A percentile compares a stretch with the other conserved stretches of the same genome.
Evolutionary conservation across 2,329 filamentous ascomycete genomes (phyloP).

Genomic region (Beauveria caledonica): DNA sequence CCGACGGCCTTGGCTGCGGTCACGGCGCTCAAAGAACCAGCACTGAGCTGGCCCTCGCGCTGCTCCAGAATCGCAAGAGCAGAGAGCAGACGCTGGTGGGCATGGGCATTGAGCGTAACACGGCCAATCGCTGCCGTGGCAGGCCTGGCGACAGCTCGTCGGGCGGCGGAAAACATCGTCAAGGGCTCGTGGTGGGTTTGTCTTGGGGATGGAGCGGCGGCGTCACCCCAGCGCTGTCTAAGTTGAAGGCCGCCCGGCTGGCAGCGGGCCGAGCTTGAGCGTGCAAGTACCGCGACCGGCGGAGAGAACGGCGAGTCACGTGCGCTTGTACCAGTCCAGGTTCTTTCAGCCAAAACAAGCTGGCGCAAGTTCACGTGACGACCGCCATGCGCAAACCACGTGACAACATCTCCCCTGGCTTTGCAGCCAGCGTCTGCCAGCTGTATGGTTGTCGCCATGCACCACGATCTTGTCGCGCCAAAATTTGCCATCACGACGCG

Average conservation of each 20-base stretch:
- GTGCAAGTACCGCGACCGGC: neutral
- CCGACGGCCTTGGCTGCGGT: slow-evolving; percentile 82
- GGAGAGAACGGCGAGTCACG: slow-evolving; percentile 11
- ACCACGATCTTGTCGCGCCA: slow-evolving; percentile 12
- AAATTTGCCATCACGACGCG: slow-evolving; percentile 16
- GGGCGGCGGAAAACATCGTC: slow-evolving; percentile 25
- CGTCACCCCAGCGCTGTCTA: slow-evolving; percentile 4
- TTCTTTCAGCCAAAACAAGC: neutral
- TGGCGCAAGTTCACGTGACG: neutral
- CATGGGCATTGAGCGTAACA: slow-evolving; percentile 23
- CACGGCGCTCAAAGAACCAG: slow-evolving; percentile 74
- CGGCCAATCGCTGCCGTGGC: slow-evolving; percentile 21
- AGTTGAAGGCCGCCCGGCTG: slow-evolving; percentile 2
- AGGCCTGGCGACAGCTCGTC: slow-evolving; percentile 21
- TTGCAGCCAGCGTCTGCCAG: slow-evolving; percentile 2
- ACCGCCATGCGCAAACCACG: neutral
- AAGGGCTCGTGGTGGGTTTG: slow-evolving; percentile 2
- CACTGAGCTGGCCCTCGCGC: slow-evolving; percentile 77
- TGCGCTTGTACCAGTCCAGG: neutral
- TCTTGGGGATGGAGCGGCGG: neutral
- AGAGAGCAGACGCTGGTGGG: slow-evolving; percentile 55
- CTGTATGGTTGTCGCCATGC: slow-evolving; percentile 8
- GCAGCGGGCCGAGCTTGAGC: slow-evolving; percentile 9
- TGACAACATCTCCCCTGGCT: slow-evolving; percentile 10
- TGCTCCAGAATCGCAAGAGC: slow-evolving; percentile 91